Conservation (phyloP, 495 filamentous ascomycete species). For the Amphirosellinia nigrospora region DNA sequence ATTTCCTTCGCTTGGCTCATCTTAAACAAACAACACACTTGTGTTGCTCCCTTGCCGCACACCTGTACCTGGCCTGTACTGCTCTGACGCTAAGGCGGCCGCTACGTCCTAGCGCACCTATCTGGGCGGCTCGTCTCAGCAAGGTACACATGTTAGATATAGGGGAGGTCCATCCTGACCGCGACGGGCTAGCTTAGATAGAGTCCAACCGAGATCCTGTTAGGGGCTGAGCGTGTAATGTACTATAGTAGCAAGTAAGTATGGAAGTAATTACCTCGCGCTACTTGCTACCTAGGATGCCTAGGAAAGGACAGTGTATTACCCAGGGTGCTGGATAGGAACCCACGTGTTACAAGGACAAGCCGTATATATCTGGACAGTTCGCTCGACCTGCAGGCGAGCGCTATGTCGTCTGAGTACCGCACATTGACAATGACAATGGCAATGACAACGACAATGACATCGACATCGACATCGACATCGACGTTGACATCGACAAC, state of each 20-base stretch:
- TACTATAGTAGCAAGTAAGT: neutral
- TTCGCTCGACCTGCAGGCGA: neutral
- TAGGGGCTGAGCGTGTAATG: neutral
- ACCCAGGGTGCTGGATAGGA: neutral
- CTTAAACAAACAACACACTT: neutral
- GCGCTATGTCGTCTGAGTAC: neutral
- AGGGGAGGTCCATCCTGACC: neutral
- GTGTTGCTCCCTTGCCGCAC: neutral
- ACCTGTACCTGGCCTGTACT: neutral
- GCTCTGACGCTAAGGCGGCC: constrained; percentile 11
- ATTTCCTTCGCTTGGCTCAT: constrained; percentile 6
- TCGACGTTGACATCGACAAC: no score
- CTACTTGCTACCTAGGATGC: no score
- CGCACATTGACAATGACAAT: neutral
- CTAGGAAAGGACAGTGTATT: neutral
- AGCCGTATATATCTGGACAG: neutral
- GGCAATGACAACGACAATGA: neutral
- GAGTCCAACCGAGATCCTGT: neutral
- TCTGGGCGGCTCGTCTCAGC: neutral
- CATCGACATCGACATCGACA: neutral
- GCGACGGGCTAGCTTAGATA: neutral
- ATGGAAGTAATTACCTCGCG: neutral
- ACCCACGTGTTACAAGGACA: neutral
- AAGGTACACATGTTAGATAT: neutral
- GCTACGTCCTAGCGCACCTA: neutral